phyloP scores from a whole-genome alignment of 2,329 filamentous ascomycete genomes.

The Fusarium graminum region DNA sequence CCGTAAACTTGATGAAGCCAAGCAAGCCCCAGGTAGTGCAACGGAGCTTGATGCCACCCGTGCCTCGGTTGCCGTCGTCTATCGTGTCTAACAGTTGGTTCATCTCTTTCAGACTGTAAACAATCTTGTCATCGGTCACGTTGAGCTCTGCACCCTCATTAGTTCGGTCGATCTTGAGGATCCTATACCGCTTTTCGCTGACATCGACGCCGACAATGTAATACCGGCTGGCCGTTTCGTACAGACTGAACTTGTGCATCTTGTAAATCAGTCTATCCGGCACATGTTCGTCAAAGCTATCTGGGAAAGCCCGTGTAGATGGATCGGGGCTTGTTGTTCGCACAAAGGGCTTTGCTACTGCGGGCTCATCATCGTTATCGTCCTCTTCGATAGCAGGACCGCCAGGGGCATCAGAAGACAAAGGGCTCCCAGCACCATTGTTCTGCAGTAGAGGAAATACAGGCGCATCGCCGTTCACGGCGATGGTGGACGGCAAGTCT shows the following conservation, averaged over 20 bases:
- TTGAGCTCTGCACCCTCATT: constrained; percentile 80
- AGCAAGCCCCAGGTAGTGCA: constrained; percentile 94
- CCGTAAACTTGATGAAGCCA: constrained; percentile 96
- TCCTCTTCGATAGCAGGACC: constrained; percentile 55
- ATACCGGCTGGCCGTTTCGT: constrained; percentile 93
- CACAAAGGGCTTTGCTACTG: constrained; percentile 69
- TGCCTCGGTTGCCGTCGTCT: constrained; percentile 92
- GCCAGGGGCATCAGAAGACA: constrained; percentile 46
- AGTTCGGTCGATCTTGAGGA: constrained; percentile 94
- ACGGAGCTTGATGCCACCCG: constrained; percentile 88
- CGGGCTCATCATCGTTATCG: constrained; percentile 70
- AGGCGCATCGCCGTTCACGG: constrained; percentile 44
- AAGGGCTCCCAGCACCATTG: constrained; percentile 51
- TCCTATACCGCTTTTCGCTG: constrained; percentile 87
- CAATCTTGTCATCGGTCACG: constrained; percentile 92
- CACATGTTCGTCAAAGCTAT: constrained; percentile 52
- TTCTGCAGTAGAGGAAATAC: constrained; percentile 56
- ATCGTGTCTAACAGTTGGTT: constrained; percentile 93
- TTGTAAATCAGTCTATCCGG: constrained; percentile 63
- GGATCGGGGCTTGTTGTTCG: constrained; percentile 67
- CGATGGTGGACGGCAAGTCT: constrained; percentile 31
- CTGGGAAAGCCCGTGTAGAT: constrained; percentile 48
- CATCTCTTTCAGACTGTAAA: constrained; percentile 94
- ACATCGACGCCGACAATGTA: constrained; percentile 96
- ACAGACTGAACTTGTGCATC: constrained; percentile 98